Percentiles rank a stretch among this genome's conserved stretches.
phyloP scores from a whole-genome alignment of 2,329 filamentous ascomycete genomes.

The Claviceps lovelessii region DNA sequence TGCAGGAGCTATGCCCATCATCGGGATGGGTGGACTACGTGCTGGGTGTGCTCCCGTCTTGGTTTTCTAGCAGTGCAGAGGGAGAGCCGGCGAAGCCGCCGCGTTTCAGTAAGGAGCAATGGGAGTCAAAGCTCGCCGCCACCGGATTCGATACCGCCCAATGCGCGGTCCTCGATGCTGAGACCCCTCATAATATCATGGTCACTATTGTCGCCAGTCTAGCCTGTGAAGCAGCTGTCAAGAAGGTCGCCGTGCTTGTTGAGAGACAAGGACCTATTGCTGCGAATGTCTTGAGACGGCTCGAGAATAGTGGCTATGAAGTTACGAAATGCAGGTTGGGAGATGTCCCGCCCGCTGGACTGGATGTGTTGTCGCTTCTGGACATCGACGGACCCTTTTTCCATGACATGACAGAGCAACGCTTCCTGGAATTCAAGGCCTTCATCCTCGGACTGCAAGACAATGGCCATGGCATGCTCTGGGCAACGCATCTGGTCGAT shows the following conservation, averaged over 20 bases:
- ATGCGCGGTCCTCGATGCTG: neutral
- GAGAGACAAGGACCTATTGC: neutral
- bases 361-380: neutral
- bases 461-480: slow-evolving; percentile 10
- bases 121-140: neutral
- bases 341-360: neutral
- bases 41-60: neutral
- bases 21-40: neutral
- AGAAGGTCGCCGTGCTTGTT: neutral
- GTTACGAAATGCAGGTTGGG: neutral
- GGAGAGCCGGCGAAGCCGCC: neutral
- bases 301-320: neutral
- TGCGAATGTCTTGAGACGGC: neutral
- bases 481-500: slow-evolving; percentile 16
- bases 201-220: neutral
- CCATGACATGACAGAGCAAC: slow-evolving; percentile 4
- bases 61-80: neutral
- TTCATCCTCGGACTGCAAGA: slow-evolving; percentile 3
- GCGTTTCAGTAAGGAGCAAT: neutral
- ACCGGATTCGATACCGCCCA: neutral
- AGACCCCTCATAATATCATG: neutral
- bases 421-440: slow-evolving; percentile 2
- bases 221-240: neutral
- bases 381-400: slow-evolving; percentile 2
- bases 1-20: neutral